phyloP scores from a whole-genome alignment of 73 alveolate genomes.

The Symbiodinium pilosum region DNA sequence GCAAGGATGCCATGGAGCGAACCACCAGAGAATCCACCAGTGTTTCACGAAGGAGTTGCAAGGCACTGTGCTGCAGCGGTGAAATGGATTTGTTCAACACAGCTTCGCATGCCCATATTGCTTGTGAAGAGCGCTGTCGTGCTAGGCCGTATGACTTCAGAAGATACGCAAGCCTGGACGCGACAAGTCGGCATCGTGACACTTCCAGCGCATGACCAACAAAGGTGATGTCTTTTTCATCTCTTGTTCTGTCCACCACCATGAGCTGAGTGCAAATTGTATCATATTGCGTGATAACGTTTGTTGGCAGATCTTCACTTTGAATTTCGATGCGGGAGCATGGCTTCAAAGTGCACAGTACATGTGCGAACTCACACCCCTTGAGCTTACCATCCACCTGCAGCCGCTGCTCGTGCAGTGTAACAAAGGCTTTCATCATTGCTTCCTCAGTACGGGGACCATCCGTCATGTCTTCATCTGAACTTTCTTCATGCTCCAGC shows the following conservation, averaged over 20 bases:
- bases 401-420: conserved; percentile 12
- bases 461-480: background rate
- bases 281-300: background rate
- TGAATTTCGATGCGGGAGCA: background rate
- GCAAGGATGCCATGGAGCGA: background rate
- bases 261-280: background rate
- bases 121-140: background rate
- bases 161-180: background rate
- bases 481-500: background rate
- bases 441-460: conserved; percentile 51
- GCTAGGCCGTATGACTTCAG: background rate
- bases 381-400: background rate
- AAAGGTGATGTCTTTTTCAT: background rate
- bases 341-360: background rate
- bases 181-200: conserved; percentile 9
- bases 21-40: conserved; percentile 6
- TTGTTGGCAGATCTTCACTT: background rate
- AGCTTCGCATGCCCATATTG: background rate
- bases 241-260: background rate
- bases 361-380: background rate
- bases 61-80: background rate
- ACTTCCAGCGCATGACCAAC: conserved; percentile 42
- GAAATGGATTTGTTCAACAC: background rate
- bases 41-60: background rate
- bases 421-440: background rate